Evolutionary conservation across 73 alveolate genomes (phyloP).

Genomic region (Uronychia binucleata): DNA sequence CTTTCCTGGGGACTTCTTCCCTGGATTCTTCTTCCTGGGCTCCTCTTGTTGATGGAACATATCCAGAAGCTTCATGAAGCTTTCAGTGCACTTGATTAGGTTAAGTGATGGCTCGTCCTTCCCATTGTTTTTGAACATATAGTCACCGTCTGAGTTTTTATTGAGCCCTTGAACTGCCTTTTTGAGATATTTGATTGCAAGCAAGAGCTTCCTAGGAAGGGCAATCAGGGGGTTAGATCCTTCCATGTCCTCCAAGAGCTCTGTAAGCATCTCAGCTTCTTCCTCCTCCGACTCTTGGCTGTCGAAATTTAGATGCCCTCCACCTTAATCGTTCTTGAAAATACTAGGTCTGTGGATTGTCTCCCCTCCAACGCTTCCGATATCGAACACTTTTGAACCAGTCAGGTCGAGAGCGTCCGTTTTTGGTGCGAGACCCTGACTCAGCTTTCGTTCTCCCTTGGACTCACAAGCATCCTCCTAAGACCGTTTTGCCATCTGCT

Average conservation of each 20-base stretch:
- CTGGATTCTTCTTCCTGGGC: neutral
- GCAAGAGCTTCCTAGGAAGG: neutral
- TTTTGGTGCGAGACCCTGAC: no score
- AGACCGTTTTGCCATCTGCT: neutral
- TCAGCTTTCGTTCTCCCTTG: no score
- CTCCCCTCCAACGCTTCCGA: no score
- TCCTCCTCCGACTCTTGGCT: neutral
- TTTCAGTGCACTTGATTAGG: neutral
- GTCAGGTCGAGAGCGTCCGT: no score
- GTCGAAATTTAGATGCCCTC: neutral
- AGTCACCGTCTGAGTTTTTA: neutral
- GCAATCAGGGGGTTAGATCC: neutral
- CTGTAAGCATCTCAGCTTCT: neutral
- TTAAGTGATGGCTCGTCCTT: neutral
- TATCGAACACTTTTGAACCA: no score
- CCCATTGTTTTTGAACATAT: neutral
- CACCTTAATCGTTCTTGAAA: neutral
- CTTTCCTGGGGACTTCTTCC: neutral
- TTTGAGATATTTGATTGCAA: neutral
- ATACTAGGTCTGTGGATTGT: no score
- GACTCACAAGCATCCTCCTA: no score
- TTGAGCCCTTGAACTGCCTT: neutral
- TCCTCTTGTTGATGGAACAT: neutral
- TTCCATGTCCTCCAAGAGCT: neutral
- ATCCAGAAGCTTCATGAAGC: neutral